Base-by-base conservation (phyloP, 331 rosid species). In the Malus hybrid region DNA sequence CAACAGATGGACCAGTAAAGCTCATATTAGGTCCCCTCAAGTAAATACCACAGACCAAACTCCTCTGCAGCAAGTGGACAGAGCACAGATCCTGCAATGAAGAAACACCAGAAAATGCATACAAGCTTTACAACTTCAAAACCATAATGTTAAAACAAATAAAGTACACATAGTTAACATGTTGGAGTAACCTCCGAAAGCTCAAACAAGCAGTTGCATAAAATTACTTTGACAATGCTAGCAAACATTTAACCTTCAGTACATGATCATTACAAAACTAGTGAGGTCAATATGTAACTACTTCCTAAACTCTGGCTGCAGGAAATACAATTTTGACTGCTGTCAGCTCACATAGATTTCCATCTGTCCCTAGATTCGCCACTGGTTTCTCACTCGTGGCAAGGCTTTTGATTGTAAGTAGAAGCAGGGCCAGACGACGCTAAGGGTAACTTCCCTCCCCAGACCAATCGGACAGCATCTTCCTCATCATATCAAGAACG, bases 1-100 rank as follows among this genome's bases (percentile, higher is more conserved):
- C 81, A 71, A 86, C 56, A 66, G 93, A 85, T 54, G 95, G 82
- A 59, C 87, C 85, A 69, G 87, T 73, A 44, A 87, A 86, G 88
- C 90, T 91, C 97, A 91, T 91, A 48, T 79, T 82, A 52, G 50
- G 63, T 34, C 62, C 83, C 76, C 76, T 67, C 76, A 34, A 64
- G 36, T 34, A 76, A 62, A 76, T 44, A 67, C 39, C 79, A 76
- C 82, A 8, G 75, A 69, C 75, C 71, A 66, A 72, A 70, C 76
- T 34, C 67, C 69, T 12, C 44, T 22, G 73, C 27, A 70, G 75
- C 50, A 42, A 33, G 52, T 61, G 33, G 8, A 71, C 83, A 46
- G 63, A 76, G 28, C 50, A 73, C 71, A 73, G 73, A 73, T 73
- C 73, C 85, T 82, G 88, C 76, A 76, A 81, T 14, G 48, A 70